A percentile compares a stretch with the other conserved stretches of the same genome.
Conservation (phyloP, 805 yeast genomes). For the Pichia californica region DNA sequence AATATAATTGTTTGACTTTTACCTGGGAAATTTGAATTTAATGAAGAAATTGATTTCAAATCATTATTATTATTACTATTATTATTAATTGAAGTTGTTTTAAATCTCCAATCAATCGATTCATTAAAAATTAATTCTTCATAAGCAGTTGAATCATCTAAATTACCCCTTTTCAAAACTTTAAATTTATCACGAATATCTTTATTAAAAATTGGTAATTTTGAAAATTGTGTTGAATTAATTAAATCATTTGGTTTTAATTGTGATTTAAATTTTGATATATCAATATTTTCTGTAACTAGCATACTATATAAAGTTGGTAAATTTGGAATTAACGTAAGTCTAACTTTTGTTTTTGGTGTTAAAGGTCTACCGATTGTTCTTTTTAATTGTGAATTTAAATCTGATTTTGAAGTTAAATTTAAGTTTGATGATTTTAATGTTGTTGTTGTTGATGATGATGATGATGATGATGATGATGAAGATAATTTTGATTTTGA, state of each 20-base stretch:
- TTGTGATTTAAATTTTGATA: neutral
- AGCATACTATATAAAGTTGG: conserved; percentile 38
- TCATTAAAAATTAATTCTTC: conserved; percentile 9
- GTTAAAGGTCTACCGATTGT: conserved; percentile 40
- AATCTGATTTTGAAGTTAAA: neutral
- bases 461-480: no score
- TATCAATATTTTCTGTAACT: conserved; percentile 23
- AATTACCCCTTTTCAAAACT: conserved; percentile 6
- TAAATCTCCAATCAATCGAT: conserved; percentile 11
- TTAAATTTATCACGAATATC: conserved; percentile 4
- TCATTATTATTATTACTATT: neutral
- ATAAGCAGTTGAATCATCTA: neutral
- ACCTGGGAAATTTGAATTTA: conserved; percentile 12
- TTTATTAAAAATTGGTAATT: neutral
- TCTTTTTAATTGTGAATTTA: conserved; percentile 5
- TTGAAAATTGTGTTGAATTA: neutral
- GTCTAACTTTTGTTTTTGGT: conserved; percentile 43
- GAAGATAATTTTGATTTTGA: no score
- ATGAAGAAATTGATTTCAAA: neutral
- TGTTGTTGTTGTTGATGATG: no score
- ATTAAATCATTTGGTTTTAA: neutral
- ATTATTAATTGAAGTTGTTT: conserved; percentile 1
- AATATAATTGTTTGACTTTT: conserved; percentile 16
- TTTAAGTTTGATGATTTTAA: neutral
- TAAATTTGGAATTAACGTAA: conserved; percentile 41